A percentile compares a stretch with the other conserved stretches of the same genome.
Conservation (phyloP, 768 basidiomycete genomes). For the Amanita exitialis region DNA sequence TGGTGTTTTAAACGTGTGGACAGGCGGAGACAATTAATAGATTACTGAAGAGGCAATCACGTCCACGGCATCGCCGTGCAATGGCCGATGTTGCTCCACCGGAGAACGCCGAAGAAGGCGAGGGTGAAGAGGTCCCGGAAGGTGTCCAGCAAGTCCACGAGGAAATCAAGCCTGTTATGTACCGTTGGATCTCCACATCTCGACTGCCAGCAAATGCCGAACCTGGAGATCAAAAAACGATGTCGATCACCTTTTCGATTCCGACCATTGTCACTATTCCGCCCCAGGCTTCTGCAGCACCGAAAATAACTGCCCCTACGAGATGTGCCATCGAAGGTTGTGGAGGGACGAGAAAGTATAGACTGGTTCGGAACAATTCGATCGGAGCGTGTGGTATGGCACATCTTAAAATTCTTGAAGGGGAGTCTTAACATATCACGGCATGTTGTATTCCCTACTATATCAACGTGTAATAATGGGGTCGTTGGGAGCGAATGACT, state of each 20-base stretch:
- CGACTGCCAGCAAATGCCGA: conserved; percentile 16
- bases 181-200: conserved; percentile 62
- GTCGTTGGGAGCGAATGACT: too few relatives aligned
- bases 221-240: conserved; percentile 7
- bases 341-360: conserved; percentile 44
- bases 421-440: too few relatives aligned
- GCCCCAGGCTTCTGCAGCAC: conserved; percentile 10
- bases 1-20: neutral
- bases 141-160: conserved; percentile 21
- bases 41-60: conserved; percentile 76
- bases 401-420: conserved; percentile 51
- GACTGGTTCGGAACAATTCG: conserved; percentile 52
- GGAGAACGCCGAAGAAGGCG: conserved; percentile 28
- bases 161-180: conserved; percentile 42
- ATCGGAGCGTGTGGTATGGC: conserved; percentile 58
- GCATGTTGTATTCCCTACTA: too few relatives aligned
- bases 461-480: too few relatives aligned
- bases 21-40: conserved; percentile 87
- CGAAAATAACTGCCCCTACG: neutral
- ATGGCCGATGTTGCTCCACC: conserved; percentile 27
- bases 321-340: conserved; percentile 55
- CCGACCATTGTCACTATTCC: conserved; percentile 20
- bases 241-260: conserved; percentile 47
- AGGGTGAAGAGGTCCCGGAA: conserved; percentile 25
- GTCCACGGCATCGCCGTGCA: conserved; percentile 52